Evolutionary conservation across 2,329 filamentous ascomycete species (phyloP).

Genomic region (Trichoderma afroharzianum): DNA sequence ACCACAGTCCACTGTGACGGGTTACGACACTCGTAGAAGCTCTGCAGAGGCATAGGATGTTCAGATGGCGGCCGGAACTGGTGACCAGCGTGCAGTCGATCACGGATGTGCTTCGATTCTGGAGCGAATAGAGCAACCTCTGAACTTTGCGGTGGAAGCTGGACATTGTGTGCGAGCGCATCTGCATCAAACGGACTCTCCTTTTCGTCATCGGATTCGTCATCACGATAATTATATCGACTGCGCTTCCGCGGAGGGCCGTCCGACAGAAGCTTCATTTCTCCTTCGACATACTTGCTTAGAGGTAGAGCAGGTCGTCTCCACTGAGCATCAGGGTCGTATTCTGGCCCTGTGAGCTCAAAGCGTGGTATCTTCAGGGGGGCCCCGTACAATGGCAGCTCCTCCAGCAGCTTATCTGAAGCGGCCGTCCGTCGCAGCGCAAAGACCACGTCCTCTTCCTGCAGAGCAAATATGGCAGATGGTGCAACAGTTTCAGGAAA

Average conservation of each 20-base stretch:
- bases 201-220: slow-evolving; percentile 62
- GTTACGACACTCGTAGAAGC: slow-evolving; percentile 82
- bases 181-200: slow-evolving; percentile 55
- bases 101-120: slow-evolving; percentile 84
- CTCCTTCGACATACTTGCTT: slow-evolving; percentile 81
- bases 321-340: slow-evolving; percentile 68
- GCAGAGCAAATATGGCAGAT: slow-evolving; percentile 78
- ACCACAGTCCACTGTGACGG: slow-evolving; percentile 88
- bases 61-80: slow-evolving; percentile 92
- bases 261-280: slow-evolving; percentile 65
- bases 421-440: slow-evolving; percentile 69
- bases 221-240: slow-evolving; percentile 76
- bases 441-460: slow-evolving; percentile 78
- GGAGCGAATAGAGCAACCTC: slow-evolving; percentile 85
- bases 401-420: slow-evolving; percentile 71
- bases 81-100: slow-evolving; percentile 85
- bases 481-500: slow-evolving; percentile 57
- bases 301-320: slow-evolving; percentile 74
- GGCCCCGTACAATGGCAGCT: slow-evolving; percentile 75
- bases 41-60: slow-evolving; percentile 82
- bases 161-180: slow-evolving; percentile 41
- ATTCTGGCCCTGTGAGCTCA: slow-evolving; percentile 55
- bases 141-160: slow-evolving; percentile 64
- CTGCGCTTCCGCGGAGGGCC: slow-evolving; percentile 71
- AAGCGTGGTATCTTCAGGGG: slow-evolving; percentile 56